Evolutionary conservation across 164 flowering plant species (phyloP).

Genomic region (Macadamia integrifolia): DNA sequence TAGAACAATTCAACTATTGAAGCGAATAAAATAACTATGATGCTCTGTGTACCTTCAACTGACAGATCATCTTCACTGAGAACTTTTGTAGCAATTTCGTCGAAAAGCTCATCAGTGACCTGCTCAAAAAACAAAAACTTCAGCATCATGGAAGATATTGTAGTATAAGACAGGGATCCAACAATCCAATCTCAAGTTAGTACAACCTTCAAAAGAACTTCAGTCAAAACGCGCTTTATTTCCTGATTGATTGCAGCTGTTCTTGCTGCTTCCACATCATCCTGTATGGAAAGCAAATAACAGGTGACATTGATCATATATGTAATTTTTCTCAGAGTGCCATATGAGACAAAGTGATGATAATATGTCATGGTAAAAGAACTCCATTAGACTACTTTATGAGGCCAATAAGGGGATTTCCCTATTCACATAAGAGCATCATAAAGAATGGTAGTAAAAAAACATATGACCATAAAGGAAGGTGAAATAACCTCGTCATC

Average conservation of each 20-base stretch:
- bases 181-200: slow-evolving; percentile 1
- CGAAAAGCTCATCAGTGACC: slow-evolving; percentile 98
- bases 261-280: slow-evolving; percentile 70
- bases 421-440: neutral
- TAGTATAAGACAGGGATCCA: neutral
- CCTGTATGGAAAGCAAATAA: slow-evolving; percentile 39
- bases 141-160: slow-evolving; percentile 9
- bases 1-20: neutral
- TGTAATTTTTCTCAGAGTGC: neutral
- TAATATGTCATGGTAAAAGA: neutral
- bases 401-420: neutral
- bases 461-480: neutral
- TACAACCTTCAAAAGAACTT: slow-evolving; percentile 86
- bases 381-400: neutral
- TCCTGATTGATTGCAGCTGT: slow-evolving; percentile 88
- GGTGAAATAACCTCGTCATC: slow-evolving; percentile 60
- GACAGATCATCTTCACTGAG: slow-evolving; percentile 57
- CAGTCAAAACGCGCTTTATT: slow-evolving; percentile 85
- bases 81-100: slow-evolving; percentile 93
- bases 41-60: slow-evolving; percentile 43
- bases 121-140: slow-evolving; percentile 23
- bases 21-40: neutral
- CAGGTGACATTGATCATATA: neutral
- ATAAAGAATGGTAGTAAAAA: neutral
- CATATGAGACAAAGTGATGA: neutral